phyloP scores from a whole-genome alignment of 345 rosid species.

The Nasturtium officinale region DNA sequence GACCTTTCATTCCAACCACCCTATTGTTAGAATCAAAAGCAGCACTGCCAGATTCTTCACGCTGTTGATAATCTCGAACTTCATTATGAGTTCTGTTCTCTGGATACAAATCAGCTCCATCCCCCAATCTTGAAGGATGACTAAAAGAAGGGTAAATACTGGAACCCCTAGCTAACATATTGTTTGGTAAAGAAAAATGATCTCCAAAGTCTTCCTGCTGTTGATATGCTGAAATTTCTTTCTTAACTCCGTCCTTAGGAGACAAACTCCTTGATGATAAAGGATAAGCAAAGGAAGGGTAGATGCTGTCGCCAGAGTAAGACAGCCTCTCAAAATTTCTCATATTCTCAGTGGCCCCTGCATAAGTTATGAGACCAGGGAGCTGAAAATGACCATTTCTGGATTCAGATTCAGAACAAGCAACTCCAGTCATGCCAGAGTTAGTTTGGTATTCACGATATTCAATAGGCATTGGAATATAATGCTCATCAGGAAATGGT shows the following conservation, averaged over 20 bases:
- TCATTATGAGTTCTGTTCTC: slow-evolving; percentile 26
- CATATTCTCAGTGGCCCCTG: slow-evolving; percentile 21
- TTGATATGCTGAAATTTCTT: slow-evolving; percentile 26
- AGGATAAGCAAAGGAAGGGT: slow-evolving; percentile 41
- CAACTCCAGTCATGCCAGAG: slow-evolving; percentile 19
- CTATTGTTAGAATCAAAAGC: slow-evolving; percentile 33
- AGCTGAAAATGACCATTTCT: slow-evolving; percentile 26
- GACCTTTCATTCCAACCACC: slow-evolving; percentile 21
- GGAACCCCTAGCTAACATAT: slow-evolving; percentile 3
- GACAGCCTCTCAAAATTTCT: slow-evolving; percentile 28
- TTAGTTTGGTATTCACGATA: slow-evolving; percentile 28
- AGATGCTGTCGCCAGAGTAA: slow-evolving; percentile 32
- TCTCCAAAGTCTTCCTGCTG: slow-evolving; percentile 21
- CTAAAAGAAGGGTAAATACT: slow-evolving; percentile 42
- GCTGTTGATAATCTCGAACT: slow-evolving; percentile 29
- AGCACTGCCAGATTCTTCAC: slow-evolving; percentile 31
- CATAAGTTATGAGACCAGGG: slow-evolving; percentile 28
- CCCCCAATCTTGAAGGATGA: slow-evolving; percentile 9
- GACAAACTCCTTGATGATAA: slow-evolving; percentile 21
- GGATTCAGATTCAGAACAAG: slow-evolving; percentile 38
- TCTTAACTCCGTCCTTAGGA: slow-evolving; percentile 1
- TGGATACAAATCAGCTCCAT: slow-evolving; percentile 30
- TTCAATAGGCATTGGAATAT: slow-evolving; percentile 34
- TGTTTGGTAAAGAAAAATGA: slow-evolving; percentile 13
- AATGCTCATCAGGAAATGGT: slow-evolving; percentile 27